Evolutionary conservation across 2,329 filamentous ascomycete species (phyloP).

Genomic region (Ophiosphaerella herpotricha): DNA sequence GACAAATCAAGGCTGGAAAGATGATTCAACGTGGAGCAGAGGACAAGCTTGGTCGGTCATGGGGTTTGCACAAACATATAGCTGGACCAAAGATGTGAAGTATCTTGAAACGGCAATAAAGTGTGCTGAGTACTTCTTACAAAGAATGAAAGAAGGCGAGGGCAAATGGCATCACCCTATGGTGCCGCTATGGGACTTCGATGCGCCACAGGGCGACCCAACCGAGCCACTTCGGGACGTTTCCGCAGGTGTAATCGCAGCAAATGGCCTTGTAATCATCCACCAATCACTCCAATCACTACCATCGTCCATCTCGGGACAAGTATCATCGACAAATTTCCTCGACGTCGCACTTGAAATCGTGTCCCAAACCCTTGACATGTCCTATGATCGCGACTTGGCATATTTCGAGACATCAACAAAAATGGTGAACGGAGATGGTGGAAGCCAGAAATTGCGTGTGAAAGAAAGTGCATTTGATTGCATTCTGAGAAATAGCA

Average conservation of each 20-base stretch:
- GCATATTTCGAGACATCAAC: conserved; percentile 23
- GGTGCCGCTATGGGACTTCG: conserved; percentile 58
- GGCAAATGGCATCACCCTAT: conserved; percentile 31
- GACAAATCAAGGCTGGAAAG: conserved; percentile 55
- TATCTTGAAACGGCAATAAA: conserved; percentile 53
- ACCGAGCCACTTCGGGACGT: conserved; percentile 42
- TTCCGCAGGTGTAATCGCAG: conserved; percentile 49
- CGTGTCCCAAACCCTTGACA: conserved; percentile 33
- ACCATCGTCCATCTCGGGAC: not conserved
- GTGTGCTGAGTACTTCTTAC: conserved; percentile 54
- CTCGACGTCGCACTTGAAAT: conserved; percentile 25
- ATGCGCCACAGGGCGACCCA: conserved; percentile 51
- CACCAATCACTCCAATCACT: conserved; percentile 40
- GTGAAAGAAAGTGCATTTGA: conserved; percentile 44
- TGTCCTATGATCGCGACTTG: conserved; percentile 36
- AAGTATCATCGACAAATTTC: conserved; percentile 9
- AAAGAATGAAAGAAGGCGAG: conserved; percentile 43
- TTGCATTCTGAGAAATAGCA: conserved; percentile 53
- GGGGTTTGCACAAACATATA: conserved; percentile 54
- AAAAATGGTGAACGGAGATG: conserved; percentile 21
- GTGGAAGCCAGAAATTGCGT: conserved; percentile 18
- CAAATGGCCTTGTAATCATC: conserved; percentile 49
- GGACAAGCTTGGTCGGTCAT: conserved; percentile 58
- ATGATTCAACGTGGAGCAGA: conserved; percentile 53
- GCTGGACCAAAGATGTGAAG: conserved; percentile 51